phyloP scores from a whole-genome alignment of 2,329 filamentous ascomycete genomes.

The Pseudovirgaria hyperparasitica region DNA sequence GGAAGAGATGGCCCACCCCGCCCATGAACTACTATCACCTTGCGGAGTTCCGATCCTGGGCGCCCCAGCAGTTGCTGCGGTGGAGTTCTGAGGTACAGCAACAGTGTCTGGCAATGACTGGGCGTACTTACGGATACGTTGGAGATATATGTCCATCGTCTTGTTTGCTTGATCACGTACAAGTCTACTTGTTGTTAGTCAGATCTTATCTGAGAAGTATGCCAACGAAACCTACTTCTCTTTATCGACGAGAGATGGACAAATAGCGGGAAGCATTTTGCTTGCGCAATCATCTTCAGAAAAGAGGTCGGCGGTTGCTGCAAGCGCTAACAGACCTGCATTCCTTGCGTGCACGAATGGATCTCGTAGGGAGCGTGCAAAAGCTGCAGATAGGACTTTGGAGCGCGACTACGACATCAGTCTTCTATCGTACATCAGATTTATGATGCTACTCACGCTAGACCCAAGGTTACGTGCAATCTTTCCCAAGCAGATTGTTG shows the following conservation, averaged over 20 bases:
- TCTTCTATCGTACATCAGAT: neutral
- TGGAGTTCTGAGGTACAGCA: slow-evolving; percentile 46
- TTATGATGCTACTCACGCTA: slow-evolving; percentile 28
- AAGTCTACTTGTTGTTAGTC: slow-evolving; percentile 32
- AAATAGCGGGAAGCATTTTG: slow-evolving; percentile 73
- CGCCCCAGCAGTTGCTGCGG: slow-evolving; percentile 38
- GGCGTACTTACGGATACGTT: slow-evolving; percentile 68
- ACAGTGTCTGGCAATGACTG: slow-evolving; percentile 67
- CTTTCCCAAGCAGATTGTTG: slow-evolving; percentile 92
- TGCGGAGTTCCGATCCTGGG: slow-evolving; percentile 74
- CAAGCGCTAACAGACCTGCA: slow-evolving; percentile 73
- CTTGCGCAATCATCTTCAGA: slow-evolving; percentile 78
- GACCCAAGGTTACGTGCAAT: slow-evolving; percentile 80
- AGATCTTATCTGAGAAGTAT: no score
- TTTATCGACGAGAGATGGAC: slow-evolving; percentile 79
- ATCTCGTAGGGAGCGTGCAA: slow-evolving; percentile 76
- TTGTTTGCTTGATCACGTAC: slow-evolving; percentile 86
- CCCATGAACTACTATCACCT: slow-evolving; percentile 56
- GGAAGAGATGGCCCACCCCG: slow-evolving; percentile 95
- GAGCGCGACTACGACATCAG: slow-evolving; percentile 47
- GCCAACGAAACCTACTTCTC: slow-evolving; percentile 69
- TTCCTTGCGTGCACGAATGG: slow-evolving; percentile 92
- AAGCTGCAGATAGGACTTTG: slow-evolving; percentile 89
- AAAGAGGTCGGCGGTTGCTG: slow-evolving; percentile 76
- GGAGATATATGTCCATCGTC: slow-evolving; percentile 74